phyloP scores from a whole-genome alignment of 768 basidiomycete species.

The Lactifluus pinguis region DNA sequence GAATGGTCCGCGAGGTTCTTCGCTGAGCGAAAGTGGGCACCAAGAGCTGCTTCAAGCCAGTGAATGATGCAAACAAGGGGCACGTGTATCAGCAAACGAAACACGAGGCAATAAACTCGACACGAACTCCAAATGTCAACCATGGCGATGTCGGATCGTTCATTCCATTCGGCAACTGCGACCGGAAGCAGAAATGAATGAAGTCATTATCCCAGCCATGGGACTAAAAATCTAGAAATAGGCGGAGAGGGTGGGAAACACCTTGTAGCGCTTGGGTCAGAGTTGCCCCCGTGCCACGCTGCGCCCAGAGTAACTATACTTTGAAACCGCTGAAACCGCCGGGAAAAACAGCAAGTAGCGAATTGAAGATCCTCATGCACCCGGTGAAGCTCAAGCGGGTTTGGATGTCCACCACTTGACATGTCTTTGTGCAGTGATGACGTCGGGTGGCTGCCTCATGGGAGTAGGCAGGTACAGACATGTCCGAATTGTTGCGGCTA shows the following conservation, averaged over 20 bases:
- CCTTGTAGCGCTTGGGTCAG: neutral
- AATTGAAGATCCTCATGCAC: neutral
- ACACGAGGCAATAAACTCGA: slow-evolving; percentile 5
- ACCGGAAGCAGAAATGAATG: neutral
- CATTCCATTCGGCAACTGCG: neutral
- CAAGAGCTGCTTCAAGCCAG: slow-evolving; percentile 24
- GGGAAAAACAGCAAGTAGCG: neutral
- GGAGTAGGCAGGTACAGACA: neutral
- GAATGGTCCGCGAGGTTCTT: slow-evolving; percentile 38
- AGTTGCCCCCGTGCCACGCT: neutral
- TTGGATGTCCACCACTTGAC: neutral
- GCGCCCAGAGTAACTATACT: neutral
- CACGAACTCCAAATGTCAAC: neutral
- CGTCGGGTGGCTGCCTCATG: slow-evolving; percentile 5
- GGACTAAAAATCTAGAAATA: neutral
- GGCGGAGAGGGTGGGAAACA: neutral
- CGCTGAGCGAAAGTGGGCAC: slow-evolving; percentile 30
- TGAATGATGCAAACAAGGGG: slow-evolving; percentile 34
- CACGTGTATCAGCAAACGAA: slow-evolving; percentile 7
- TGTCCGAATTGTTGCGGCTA: neutral
- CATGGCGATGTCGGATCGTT: neutral
- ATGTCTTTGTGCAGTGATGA: neutral
- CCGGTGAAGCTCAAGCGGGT: neutral
- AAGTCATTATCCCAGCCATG: neutral
- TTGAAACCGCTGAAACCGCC: neutral